phyloP scores from a whole-genome alignment of 2,329 filamentous ascomycete species.

The Cercospora beticola region DNA sequence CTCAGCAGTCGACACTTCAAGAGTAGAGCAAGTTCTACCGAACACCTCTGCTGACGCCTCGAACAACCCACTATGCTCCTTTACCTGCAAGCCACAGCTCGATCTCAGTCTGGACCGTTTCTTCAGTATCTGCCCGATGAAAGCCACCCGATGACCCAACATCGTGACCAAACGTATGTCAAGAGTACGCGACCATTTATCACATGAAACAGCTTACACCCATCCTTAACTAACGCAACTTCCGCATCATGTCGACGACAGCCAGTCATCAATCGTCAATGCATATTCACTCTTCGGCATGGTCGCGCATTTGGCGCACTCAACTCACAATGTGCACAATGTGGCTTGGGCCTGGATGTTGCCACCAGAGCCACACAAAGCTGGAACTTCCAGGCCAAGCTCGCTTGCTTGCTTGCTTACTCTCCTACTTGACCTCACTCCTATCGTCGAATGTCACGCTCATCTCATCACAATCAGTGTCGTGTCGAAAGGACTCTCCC shows the following conservation, averaged over 20 bases:
- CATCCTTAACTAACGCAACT: background rate
- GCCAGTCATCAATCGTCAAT: too few species aligned
- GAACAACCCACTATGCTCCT: background rate
- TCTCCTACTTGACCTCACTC: background rate
- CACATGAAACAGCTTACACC: background rate
- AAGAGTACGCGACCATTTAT: background rate
- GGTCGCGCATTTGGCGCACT: too few species aligned
- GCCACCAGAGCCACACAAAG: background rate
- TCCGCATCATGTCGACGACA: background rate
- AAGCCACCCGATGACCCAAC: background rate
- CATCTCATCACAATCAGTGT: background rate
- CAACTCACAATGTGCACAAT: background rate
- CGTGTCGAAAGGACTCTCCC: background rate
- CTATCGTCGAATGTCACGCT: background rate
- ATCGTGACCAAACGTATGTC: background rate
- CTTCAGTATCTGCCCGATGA: background rate
- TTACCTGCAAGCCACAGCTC: background rate
- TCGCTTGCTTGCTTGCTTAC: too few species aligned
- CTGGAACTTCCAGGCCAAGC: background rate
- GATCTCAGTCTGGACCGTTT: background rate
- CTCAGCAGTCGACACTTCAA: background rate
- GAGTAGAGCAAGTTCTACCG: background rate
- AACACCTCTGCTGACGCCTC: background rate
- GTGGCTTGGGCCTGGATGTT: background rate
- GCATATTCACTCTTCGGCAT: too few species aligned